Conservation (phyloP, 768 basidiomycete species). For the Mycena vulgaris region DNA sequence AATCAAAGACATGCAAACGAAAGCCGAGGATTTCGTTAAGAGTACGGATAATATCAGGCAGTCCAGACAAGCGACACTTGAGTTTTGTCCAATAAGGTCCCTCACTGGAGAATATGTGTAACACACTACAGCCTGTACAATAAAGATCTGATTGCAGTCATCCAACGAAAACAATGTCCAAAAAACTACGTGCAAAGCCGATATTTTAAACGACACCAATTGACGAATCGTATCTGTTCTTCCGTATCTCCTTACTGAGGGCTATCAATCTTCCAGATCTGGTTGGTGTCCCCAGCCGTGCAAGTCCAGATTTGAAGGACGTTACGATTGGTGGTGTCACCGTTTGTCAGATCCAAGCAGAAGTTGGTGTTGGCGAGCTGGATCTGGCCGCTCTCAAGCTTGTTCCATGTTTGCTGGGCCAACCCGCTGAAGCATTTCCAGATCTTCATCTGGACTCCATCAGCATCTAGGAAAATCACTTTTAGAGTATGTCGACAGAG, state of each 20-base stretch:
- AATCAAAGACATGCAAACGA: too few relatives aligned
- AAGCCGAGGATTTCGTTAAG: too few relatives aligned
- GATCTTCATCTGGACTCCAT: conserved; percentile 26
- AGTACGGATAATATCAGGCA: conserved; percentile 15
- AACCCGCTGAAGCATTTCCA: conserved; percentile 25
- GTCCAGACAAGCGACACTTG: conserved; percentile 13
- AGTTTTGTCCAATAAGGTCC: conserved; percentile 10
- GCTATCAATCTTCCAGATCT: conserved; percentile 24
- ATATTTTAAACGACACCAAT: conserved; percentile 17
- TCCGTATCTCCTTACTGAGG: conserved; percentile 22
- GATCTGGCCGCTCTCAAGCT: conserved; percentile 26
- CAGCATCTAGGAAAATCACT: conserved; percentile 20
- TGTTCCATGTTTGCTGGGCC: conserved; percentile 26
- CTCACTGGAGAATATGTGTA: background rate
- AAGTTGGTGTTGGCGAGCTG: conserved; percentile 27
- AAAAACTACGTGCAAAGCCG: conserved; percentile 18
- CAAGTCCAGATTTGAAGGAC: conserved; percentile 30
- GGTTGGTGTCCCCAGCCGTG: conserved; percentile 24
- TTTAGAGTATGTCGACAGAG: conserved; percentile 20
- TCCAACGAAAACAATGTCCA: conserved; percentile 17
- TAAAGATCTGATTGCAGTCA: conserved; percentile 14
- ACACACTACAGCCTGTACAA: conserved; percentile 13
- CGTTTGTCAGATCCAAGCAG: conserved; percentile 26
- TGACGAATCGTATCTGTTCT: conserved; percentile 19
- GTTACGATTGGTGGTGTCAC: conserved; percentile 27